A percentile compares a stretch with the other conserved stretches of the same genome.
phyloP scores from a whole-genome alignment of 2,329 filamentous ascomycete species.

The Diaporthe aspalathi region DNA sequence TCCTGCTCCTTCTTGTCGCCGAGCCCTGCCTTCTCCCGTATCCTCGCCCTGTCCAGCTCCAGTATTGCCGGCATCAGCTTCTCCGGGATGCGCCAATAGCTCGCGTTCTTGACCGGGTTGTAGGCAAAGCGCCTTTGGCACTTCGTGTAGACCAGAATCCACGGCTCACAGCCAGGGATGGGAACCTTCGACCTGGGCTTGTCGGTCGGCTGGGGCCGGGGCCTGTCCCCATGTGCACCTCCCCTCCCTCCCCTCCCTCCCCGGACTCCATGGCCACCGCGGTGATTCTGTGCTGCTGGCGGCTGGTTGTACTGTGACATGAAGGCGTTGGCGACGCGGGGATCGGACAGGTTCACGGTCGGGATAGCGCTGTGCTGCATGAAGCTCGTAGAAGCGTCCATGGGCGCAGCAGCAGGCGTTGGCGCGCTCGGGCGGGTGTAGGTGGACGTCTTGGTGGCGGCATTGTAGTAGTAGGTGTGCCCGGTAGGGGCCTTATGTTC shows the following conservation, averaged over 20 bases:
- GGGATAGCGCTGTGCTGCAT: slow-evolving; percentile 56
- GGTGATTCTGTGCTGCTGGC: slow-evolving; percentile 51
- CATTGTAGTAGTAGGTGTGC: slow-evolving; percentile 90
- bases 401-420: slow-evolving; percentile 42
- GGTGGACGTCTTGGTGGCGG: slow-evolving; percentile 84
- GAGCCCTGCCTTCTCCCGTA: slow-evolving; percentile 65
- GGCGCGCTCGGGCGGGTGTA: slow-evolving; percentile 77
- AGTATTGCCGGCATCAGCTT: slow-evolving; percentile 84
- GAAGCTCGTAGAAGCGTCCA: slow-evolving; percentile 52
- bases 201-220: slow-evolving; percentile 77
- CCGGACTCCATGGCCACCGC: slow-evolving; percentile 52
- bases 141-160: slow-evolving; percentile 94
- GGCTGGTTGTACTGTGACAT: slow-evolving; percentile 63
- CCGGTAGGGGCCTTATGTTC: slow-evolving; percentile 91
- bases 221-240: slow-evolving; percentile 68
- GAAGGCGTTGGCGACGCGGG: slow-evolving; percentile 69
- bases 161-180: slow-evolving; percentile 86
- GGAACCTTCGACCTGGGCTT: slow-evolving; percentile 81
- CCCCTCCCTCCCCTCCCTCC: slow-evolving; percentile 29
- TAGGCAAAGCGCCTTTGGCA: slow-evolving; percentile 90
- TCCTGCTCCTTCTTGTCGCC: slow-evolving; percentile 38
- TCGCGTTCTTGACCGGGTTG: slow-evolving; percentile 86
- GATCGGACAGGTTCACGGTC: slow-evolving; percentile 60
- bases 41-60: slow-evolving; percentile 77
- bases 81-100: slow-evolving; percentile 94